Evolutionary conservation across 2,329 filamentous ascomycete species (phyloP).

Genomic region (Madurella mycetomatis): DNA sequence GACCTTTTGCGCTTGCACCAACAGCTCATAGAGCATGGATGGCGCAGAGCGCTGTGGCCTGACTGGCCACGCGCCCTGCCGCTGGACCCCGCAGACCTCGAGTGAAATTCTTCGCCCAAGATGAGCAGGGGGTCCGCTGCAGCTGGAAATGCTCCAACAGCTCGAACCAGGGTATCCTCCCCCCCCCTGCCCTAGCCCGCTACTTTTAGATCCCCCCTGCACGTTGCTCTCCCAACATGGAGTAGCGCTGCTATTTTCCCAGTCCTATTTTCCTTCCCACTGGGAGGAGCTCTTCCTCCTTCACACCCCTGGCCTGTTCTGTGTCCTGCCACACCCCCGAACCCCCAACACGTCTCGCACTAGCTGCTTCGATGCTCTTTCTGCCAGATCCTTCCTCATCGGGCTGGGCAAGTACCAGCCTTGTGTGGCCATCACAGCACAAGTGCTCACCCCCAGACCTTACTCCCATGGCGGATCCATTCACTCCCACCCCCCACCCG

Average conservation of each 20-base stretch:
- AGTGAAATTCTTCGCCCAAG: conserved; percentile 5
- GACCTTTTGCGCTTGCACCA: conserved; percentile 10
- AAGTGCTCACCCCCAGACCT: conserved; percentile 16
- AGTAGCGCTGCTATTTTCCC: conserved; percentile 26
- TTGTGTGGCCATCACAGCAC: conserved; percentile 14
- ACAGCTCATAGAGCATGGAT: conserved; percentile 11
- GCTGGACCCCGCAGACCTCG: conserved; percentile 12
- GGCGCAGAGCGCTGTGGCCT: conserved; percentile 13
- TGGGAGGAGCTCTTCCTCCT: conserved; percentile 8
- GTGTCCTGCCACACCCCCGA: conserved; percentile 13
- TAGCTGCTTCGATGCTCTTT: conserved; percentile 6
- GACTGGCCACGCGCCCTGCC: conserved; percentile 20
- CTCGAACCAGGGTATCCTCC: conserved; percentile 12
- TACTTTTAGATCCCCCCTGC: conserved; percentile 24
- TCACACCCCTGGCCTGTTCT: conserved; percentile 13
- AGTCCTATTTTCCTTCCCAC: conserved; percentile 19
- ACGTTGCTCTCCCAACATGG: conserved; percentile 19
- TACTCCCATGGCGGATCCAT: conserved; percentile 6
- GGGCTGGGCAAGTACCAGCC: conserved; percentile 20
- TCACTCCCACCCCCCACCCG: conserved; percentile 3
- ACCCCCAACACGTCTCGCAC: conserved; percentile 11
- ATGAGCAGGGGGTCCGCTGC: conserved; percentile 7
- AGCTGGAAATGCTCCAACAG: conserved; percentile 17
- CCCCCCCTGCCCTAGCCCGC: conserved; percentile 13
- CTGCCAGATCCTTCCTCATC: conserved; percentile 22